phyloP scores from a whole-genome alignment of 202 grass and related monocot genomes.

The Brachypodium distachyon region DNA sequence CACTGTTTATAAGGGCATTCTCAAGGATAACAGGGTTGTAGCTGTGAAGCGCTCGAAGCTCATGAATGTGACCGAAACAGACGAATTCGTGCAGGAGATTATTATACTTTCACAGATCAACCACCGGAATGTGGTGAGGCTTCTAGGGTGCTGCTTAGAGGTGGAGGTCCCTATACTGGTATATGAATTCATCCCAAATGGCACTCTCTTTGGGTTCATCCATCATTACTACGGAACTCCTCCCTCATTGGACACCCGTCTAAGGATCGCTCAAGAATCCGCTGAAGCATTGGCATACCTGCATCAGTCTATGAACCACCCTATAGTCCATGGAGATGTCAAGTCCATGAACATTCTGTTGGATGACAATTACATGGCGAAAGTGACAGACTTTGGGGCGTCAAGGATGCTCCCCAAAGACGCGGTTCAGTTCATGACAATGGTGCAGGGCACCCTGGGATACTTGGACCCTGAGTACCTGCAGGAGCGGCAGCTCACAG shows the following conservation, averaged over 20 bases:
- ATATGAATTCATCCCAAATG: not conserved
- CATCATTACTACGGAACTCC: not conserved
- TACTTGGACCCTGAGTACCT: slow-evolving; percentile 1
- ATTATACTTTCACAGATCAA: not conserved
- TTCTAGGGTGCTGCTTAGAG: not conserved
- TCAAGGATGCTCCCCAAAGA: not conserved
- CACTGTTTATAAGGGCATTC: not conserved
- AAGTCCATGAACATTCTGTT: not conserved
- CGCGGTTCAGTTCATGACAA: not conserved
- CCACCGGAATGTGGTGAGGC: not conserved
- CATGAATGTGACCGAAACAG: not conserved
- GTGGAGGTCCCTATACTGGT: not conserved
- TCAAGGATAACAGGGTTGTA: not conserved
- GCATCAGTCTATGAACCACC: not conserved
- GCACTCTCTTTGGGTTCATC: not conserved
- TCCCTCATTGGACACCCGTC: not conserved
- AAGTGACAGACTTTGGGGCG: not conserved
- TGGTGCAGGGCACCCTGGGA: not conserved
- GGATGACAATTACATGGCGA: not conserved
- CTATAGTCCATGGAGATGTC: not conserved
- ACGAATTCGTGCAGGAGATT: not conserved
- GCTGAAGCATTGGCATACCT: not conserved
- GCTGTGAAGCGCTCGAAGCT: not conserved
- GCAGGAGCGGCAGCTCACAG: not conserved
- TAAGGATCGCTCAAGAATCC: not conserved